Evolutionary conservation across 306 rosid species (phyloP).

Genomic region (Cajanus cajan): DNA sequence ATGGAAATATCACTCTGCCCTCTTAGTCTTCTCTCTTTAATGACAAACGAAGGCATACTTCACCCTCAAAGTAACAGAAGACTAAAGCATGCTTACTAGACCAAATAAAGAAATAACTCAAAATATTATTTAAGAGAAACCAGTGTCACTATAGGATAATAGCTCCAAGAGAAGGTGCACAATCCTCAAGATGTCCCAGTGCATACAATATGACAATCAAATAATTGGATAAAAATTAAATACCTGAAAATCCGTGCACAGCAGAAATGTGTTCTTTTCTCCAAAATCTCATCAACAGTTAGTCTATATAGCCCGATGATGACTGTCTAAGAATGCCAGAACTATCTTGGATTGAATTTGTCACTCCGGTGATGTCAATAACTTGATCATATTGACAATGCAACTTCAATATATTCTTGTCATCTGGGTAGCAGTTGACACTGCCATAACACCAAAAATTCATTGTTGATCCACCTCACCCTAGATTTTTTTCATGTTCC

Average conservation of each 20-base stretch:
- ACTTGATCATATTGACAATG: conserved; percentile 68
- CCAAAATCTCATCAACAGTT: conserved; percentile 55
- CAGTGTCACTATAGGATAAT: not conserved
- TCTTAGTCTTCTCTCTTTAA: not conserved
- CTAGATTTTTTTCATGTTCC: conserved; percentile 63
- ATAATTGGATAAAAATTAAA: conserved; percentile 23
- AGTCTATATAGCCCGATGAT: conserved; percentile 48
- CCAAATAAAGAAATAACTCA: conserved; percentile 5
- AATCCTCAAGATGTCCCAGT: not conserved
- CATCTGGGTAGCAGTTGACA: conserved; percentile 70
- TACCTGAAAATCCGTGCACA: conserved; percentile 76
- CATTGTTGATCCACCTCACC: conserved; percentile 52
- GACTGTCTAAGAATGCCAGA: conserved; percentile 58
- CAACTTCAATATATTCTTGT: conserved; percentile 57
- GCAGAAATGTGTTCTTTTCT: conserved; percentile 66
- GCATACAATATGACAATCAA: conserved; percentile 5
- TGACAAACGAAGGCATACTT: not conserved
- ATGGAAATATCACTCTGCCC: not conserved
- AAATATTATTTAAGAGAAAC: conserved; percentile 10
- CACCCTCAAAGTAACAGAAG: not conserved
- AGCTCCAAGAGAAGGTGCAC: conserved; percentile 3
- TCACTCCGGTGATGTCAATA: conserved; percentile 60
- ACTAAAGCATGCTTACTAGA: not conserved
- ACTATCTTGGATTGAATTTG: conserved; percentile 62
- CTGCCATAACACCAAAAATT: conserved; percentile 53